Evolutionary conservation across 1,284 basidiomycete genomes (phyloP).

Genomic region (Cystobasidium sp.): DNA sequence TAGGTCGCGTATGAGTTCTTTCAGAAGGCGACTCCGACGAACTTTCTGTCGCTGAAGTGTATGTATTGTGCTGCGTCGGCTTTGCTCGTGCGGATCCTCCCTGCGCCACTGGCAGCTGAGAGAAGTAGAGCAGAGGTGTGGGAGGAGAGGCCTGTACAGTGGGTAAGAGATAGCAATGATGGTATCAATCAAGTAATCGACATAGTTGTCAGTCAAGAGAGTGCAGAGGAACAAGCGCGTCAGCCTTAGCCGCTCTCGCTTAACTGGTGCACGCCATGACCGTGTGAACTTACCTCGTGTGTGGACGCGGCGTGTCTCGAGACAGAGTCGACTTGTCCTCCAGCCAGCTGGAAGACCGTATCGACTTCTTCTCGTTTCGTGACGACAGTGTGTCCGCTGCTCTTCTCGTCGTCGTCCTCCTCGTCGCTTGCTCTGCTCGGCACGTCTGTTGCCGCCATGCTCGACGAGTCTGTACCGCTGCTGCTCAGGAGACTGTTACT

Average conservation of each 20-base stretch:
- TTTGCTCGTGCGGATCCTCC: background rate
- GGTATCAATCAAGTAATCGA: background rate
- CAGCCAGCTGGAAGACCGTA: background rate
- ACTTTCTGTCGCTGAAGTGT: background rate
- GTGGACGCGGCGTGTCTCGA: background rate
- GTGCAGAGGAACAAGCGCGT: background rate
- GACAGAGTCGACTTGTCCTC: background rate
- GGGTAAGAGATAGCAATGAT: background rate
- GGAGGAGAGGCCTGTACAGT: background rate
- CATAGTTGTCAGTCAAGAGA: background rate
- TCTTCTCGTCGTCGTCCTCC: conserved; percentile 18
- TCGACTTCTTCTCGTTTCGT: background rate
- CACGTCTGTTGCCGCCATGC: conserved; percentile 2
- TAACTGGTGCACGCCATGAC: too few species aligned
- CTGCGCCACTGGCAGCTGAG: conserved; percentile 15
- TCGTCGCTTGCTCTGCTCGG: conserved; percentile 4
- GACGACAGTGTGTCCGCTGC: conserved; percentile 13
- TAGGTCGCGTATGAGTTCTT: background rate
- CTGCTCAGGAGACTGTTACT: conserved; percentile 12
- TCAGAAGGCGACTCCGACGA: too few species aligned
- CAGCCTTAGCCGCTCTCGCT: too few species aligned
- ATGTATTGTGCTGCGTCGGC: conserved; percentile 4
- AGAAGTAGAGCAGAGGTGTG: conserved; percentile 8
- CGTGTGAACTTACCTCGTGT: too few species aligned
- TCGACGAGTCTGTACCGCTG: background rate